Percentiles rank a stretch among this genome's conserved stretches.
These are phyloP conservation scores for Pisolithus tinctorius DNA, from an alignment of 768 basidiomycete genomes.

Conservation along the genomic window DNA sequence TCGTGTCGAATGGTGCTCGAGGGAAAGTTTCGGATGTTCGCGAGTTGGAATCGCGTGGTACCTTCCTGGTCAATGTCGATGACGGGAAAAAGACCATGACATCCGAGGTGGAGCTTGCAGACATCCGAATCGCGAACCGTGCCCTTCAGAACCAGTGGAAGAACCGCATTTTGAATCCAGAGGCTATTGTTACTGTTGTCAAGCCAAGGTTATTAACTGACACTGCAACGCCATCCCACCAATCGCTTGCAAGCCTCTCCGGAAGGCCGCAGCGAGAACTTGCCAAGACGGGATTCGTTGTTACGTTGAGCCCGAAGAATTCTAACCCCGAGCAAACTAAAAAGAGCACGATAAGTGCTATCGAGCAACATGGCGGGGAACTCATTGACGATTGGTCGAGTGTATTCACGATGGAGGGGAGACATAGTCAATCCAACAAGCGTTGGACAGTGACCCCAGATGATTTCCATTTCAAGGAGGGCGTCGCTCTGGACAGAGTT, in stretches of 20 bases:
- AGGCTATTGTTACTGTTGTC: constrained; percentile 37
- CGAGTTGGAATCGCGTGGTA: constrained; percentile 21
- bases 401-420: constrained; percentile 52
- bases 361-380: constrained; percentile 47
- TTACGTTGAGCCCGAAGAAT: constrained; percentile 42
- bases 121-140: constrained; percentile 46
- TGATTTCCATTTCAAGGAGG: constrained; percentile 40
- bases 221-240: constrained; percentile 45
- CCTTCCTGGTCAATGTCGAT: constrained; percentile 35
- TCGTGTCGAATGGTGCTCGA: constrained; percentile 24
- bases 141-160: constrained; percentile 48
- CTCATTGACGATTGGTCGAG: constrained; percentile 59
- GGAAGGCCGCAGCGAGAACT: constrained; percentile 33
- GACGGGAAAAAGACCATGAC: constrained; percentile 24
- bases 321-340: constrained; percentile 35
- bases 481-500: constrained; percentile 37
- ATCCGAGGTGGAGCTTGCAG: constrained; percentile 25
- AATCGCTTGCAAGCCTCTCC: constrained; percentile 35
- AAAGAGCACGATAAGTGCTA: constrained; percentile 33
- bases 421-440: constrained; percentile 33
- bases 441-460: constrained; percentile 47
- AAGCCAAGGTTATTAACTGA: constrained; percentile 28
- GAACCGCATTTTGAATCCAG: constrained; percentile 39
- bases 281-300: constrained; percentile 48
- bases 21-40: constrained; percentile 28